Base-by-base conservation (phyloP, 306 rosid species). In the Citrullus mucosospermus region DNA sequence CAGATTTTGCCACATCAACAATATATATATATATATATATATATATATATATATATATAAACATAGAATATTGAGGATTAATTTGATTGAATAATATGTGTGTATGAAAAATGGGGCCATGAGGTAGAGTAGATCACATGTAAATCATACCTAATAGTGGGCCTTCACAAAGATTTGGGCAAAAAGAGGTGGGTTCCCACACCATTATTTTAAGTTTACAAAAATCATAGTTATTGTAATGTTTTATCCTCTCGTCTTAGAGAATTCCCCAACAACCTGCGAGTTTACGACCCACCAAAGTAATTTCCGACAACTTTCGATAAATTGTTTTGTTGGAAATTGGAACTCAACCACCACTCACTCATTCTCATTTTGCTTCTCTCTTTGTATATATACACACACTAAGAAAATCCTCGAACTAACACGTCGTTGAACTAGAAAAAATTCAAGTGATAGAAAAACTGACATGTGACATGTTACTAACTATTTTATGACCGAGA, bases 261-360 rank as follows among this genome's bases (percentile, higher is more conserved):
- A 69, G 75, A 69, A 69, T 69, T 69, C 56, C 56, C 56, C 38
- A 70, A 70, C 76, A 70, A 70, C 76, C 76, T 70, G n/a, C 20
- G 57, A 53, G 57, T 5, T 25, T 53, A 44, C 57, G 76, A 70
- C 76, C 76, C 76, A 70, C 76, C 38, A 25, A 20, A 22, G 76
- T 70, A 70, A 70, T 12, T 46, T 70, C 57, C 76, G 38, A 43
- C 76, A 44, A 28, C 56, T 22, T 44, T 70, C 13, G 20, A 22
- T 6, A 43, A 69, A n/a, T 69, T 20, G 36, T 12, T 43, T 44
- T 20, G 56, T 69, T 69, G 56, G 56, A 39, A 18, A 4, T 39
- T 67, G 9, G 14, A 43, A 68, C 36, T 20, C 20, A 69, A 69
- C 75, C 75, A 55, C 25, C 25, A 22, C 4, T 9, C 20, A 18